Conservation (phyloP, 176 grass and related monocot species). For the Olyra latifolia region DNA sequence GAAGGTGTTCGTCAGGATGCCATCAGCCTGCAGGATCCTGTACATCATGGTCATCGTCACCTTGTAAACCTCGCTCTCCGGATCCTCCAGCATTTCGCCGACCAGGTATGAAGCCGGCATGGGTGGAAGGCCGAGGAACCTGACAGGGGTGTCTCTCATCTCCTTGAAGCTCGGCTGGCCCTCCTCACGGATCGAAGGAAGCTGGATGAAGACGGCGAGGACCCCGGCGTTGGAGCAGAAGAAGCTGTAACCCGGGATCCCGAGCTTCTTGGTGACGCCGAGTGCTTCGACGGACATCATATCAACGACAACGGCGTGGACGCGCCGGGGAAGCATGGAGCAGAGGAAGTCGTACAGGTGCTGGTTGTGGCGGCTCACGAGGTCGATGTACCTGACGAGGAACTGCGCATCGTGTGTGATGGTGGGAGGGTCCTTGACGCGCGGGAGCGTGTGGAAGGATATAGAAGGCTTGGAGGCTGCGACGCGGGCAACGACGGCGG, state of each 20-base stretch:
- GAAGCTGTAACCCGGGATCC: constrained; percentile 38
- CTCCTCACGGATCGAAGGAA: not conserved
- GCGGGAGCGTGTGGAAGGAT: constrained; percentile 35
- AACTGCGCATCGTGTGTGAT: not conserved
- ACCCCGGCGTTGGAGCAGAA: constrained; percentile 13
- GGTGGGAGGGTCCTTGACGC: not conserved
- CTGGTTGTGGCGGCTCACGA: constrained; percentile 21
- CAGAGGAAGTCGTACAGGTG: constrained; percentile 31
- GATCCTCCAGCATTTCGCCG: not conserved
- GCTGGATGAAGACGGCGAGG: constrained; percentile 24
- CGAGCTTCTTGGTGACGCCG: constrained; percentile 34
- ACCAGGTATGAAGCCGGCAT: constrained; percentile 37
- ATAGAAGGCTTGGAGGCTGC: constrained; percentile 30
- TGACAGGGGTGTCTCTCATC: constrained; percentile 24
- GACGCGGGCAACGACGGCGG: not conserved
- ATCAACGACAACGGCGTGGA: constrained; percentile 44
- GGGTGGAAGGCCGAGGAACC: constrained; percentile 35
- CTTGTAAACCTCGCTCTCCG: constrained; percentile 17
- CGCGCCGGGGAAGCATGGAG: constrained; percentile 1
- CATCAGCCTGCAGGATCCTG: not conserved
- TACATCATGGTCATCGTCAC: not conserved
- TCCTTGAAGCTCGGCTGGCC: constrained; percentile 7
- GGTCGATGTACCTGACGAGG: not conserved
- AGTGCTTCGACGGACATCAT: constrained; percentile 7
- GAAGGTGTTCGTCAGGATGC: constrained; percentile 44